Conservation (phyloP, 1,284 basidiomycete species). For the Trametes pubescens region DNA sequence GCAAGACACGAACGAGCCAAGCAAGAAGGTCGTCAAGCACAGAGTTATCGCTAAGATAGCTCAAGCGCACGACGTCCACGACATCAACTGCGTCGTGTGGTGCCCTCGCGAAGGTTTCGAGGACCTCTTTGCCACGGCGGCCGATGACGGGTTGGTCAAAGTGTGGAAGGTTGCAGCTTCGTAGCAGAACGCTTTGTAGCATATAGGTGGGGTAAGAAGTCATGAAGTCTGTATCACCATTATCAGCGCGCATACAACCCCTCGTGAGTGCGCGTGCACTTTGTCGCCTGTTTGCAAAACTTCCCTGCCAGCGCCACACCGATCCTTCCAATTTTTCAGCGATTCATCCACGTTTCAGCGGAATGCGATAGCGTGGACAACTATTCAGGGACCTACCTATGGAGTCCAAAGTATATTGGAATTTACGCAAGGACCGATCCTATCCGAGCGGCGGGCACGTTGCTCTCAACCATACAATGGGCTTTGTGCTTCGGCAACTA, state of each 20-base stretch:
- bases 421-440: background rate
- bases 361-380: too few relatives aligned
- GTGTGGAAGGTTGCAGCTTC: constrained; percentile 61
- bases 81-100: constrained; percentile 84
- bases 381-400: too few relatives aligned
- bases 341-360: too few relatives aligned
- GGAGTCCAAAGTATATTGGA: too few relatives aligned
- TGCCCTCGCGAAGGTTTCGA: constrained; percentile 69
- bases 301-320: too few relatives aligned
- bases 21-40: constrained; percentile 44
- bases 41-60: constrained; percentile 60
- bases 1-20: constrained; percentile 33
- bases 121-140: constrained; percentile 77
- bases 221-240: constrained; percentile 7
- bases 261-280: background rate
- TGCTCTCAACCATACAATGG: too few relatives aligned
- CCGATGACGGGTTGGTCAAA: constrained; percentile 79
- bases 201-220: constrained; percentile 8
- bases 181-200: constrained; percentile 9
- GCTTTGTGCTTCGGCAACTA: too few relatives aligned
- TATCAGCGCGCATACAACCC: background rate
- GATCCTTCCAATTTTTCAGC: too few relatives aligned
- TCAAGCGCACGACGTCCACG: constrained; percentile 75
- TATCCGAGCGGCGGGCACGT: background rate
- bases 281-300: background rate